Conservation (phyloP, 371 early-diverging fungal species). For the Mortierella sp. region DNA sequence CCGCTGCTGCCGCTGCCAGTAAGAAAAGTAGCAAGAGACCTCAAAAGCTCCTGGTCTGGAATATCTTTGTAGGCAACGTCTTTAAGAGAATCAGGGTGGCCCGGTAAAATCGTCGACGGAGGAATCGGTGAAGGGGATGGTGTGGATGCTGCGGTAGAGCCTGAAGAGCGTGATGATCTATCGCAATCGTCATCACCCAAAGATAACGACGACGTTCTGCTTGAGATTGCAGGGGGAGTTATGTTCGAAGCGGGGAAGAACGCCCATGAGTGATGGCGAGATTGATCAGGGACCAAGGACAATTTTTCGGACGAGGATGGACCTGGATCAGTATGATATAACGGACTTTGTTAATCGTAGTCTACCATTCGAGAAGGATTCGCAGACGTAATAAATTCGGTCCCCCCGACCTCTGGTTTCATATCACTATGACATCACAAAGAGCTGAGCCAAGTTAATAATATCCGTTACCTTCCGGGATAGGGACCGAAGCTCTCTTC, state of each 20-base stretch:
- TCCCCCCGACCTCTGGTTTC: no score
- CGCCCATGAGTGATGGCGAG: conserved; percentile 37
- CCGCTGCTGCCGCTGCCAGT: conserved; percentile 7
- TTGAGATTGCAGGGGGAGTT: not conserved
- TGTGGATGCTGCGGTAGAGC: not conserved
- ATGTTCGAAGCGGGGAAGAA: conserved; percentile 12
- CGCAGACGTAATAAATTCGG: no score
- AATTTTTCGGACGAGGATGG: conserved; percentile 22
- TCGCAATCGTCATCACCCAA: conserved; percentile 7
- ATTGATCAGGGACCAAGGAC: conserved; percentile 14
- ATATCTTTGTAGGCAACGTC: conserved; percentile 12
- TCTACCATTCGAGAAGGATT: no score
- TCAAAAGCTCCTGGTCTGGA: conserved; percentile 30
- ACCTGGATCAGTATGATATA: conserved; percentile 4
- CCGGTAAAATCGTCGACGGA: not conserved
- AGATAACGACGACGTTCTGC: conserved; percentile 2
- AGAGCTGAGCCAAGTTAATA: not conserved
- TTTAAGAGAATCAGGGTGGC: not conserved
- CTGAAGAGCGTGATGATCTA: not conserved
- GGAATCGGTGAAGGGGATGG: conserved; percentile 8
- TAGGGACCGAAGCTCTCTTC: conserved; percentile 28
- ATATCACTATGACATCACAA: no score
- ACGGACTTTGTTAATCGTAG: no score
- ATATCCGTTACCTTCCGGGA: conserved; percentile 31
- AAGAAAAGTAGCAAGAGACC: conserved; percentile 29